Percentiles rank a stretch among this genome's conserved stretches.
These are phyloP conservation scores for Dioscorea zingiberensis DNA, from an alignment of 106 monocot species.

Conservation along the genomic window DNA sequence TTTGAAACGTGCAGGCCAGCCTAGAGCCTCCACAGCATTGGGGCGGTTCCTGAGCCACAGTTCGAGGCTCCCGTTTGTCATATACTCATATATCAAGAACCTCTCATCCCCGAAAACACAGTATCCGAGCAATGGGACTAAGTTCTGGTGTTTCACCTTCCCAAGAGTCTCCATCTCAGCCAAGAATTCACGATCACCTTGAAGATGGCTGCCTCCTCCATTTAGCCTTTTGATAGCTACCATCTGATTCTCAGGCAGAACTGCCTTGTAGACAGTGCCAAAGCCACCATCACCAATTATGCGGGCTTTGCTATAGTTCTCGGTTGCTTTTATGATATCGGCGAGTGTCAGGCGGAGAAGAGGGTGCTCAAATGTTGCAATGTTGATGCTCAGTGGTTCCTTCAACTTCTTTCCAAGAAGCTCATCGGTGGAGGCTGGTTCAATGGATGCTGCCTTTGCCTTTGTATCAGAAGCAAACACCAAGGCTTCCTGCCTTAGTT, in stretches of 20 bases:
- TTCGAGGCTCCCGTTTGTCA: constrained; percentile 81
- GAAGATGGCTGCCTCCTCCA: constrained; percentile 56
- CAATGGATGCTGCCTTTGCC: constrained; percentile 32
- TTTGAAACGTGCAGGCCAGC: constrained; percentile 59
- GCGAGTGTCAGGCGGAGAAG: constrained; percentile 69
- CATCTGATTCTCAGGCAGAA: constrained; percentile 63
- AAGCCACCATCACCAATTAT: constrained; percentile 88
- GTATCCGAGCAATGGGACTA: constrained; percentile 74
- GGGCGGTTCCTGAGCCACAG: constrained; percentile 54
- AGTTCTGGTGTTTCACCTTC: constrained; percentile 80
- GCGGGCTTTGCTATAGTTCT: constrained; percentile 69
- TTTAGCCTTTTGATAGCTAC: constrained; percentile 88
- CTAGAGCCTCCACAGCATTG: constrained; percentile 39
- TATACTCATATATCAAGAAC: constrained; percentile 79
- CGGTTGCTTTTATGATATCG: constrained; percentile 82
- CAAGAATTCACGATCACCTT: constrained; percentile 85
- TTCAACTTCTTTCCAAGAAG: constrained; percentile 72
- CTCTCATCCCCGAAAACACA: constrained; percentile 80
- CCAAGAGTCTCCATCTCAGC: constrained; percentile 98
- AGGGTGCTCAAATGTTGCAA: constrained; percentile 73
- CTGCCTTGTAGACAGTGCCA: constrained; percentile 81
- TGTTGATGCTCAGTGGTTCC: constrained; percentile 71
- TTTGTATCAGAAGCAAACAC: constrained; percentile 15
- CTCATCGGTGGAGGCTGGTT: constrained; percentile 70
- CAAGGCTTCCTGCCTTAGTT: constrained; percentile 10